These are phyloP conservation scores for Diaporthe helianthi DNA, from an alignment of 2,329 filamentous ascomycete genomes.

Conservation along the genomic window DNA sequence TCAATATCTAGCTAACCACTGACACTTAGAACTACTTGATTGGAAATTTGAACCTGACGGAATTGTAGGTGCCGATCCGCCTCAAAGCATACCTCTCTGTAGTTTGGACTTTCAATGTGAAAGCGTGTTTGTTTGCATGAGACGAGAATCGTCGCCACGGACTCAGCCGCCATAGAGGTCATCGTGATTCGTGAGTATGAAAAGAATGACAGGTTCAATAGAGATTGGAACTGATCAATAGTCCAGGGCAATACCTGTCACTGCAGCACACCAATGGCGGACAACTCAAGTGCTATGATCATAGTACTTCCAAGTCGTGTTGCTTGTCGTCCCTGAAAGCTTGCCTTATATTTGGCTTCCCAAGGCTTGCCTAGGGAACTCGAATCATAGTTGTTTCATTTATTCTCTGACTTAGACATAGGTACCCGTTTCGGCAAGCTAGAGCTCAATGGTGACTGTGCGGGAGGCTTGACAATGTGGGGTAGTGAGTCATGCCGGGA, in stretches of 20 bases:
- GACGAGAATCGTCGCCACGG: slow-evolving; percentile 62
- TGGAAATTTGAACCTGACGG: not conserved
- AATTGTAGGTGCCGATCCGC: not conserved
- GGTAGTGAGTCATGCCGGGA: slow-evolving; percentile 22
- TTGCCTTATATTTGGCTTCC: not conserved
- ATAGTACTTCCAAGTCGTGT: not conserved
- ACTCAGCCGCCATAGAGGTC: slow-evolving; percentile 58
- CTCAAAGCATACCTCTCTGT: slow-evolving; percentile 56
- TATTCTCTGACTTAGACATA: too few species aligned
- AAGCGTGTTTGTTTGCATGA: slow-evolving; percentile 74
- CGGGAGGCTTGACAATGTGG: not conserved
- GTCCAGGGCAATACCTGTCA: too few species aligned
- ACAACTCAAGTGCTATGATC: too few species aligned
- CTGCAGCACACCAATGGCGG: not conserved
- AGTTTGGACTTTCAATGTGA: slow-evolving; percentile 62
- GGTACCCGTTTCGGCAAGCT: slow-evolving; percentile 17
- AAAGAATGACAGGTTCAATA: not conserved
- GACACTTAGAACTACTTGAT: not conserved
- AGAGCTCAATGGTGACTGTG: not conserved
- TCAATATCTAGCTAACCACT: slow-evolving; percentile 69
- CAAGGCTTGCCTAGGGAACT: too few species aligned
- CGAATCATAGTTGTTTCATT: too few species aligned
- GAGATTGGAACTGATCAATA: not conserved
- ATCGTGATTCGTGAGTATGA: slow-evolving; percentile 44
- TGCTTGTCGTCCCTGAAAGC: not conserved